Evolutionary conservation across 1,284 basidiomycete species (phyloP), one percentile per base, ranked within the genome.

Genomic region (Fomitopsis schrenkii): DNA sequence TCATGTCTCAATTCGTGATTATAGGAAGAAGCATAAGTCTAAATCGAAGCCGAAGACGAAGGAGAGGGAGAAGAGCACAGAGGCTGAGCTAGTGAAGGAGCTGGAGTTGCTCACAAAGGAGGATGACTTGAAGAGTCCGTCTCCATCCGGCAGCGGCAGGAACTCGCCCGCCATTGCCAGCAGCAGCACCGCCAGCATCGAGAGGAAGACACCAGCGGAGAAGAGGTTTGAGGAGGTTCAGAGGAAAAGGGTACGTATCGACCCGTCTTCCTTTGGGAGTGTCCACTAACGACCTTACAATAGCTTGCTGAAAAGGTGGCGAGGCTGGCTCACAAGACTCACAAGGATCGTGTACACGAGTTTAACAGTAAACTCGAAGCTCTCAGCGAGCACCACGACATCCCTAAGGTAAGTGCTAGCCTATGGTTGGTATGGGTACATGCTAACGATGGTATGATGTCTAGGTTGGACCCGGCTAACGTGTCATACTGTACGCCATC

Each of bases 331-430:
- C 80, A 81, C 68, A 92, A 90, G 77, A 94, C 93, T 9, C 97
- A 99, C 78, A 98, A 98, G 77, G 97, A 99, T 64, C 89, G 95
- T 55, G 95, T 99, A 26, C 87, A 87, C 63, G 93, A 95, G 71
- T 94, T 95, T 71, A 99, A 99, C 74, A 73, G 83, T 36, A 93
- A 97, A 72, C 81, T 99, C 7, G 95, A 96, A 73, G 80, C 84
- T 57, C 84, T 97, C 62, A 92, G 90, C 71, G 94, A 96, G 78
- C 94, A 96, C 80, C 92, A 96, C 73, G 94, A 96, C 73, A 95
- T 96, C 68, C 94, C 94, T 45, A 95, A 95, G 81, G 93, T 90
- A 71, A 65, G 74, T 66, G 36, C 63, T 66, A 59, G n/a, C 38
- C n/a, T 52, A 36, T 10, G 44, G 17, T 2, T 14, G 19, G 60